A percentile compares a stretch with the other conserved stretches of the same genome.
Evolutionary conservation across 306 rosid species (phyloP).

Genomic region (Pueraria montana): DNA sequence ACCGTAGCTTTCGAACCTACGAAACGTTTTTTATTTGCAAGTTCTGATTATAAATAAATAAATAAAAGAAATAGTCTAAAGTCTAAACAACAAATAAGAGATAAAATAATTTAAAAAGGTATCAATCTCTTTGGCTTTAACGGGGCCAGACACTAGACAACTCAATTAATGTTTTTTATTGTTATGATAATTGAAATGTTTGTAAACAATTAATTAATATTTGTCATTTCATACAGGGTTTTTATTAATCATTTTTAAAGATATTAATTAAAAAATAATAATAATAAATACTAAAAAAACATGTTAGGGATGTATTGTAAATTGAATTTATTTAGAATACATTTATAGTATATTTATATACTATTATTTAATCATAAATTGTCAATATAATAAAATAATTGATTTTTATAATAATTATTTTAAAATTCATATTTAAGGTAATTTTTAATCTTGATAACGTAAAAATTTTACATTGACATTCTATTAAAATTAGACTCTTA

Average conservation of each 20-base stretch:
- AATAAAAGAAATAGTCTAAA: not conserved
- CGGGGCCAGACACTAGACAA: not conserved
- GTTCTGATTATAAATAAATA: not conserved
- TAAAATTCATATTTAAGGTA: too few species aligned
- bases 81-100: not conserved
- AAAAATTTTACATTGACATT: too few species aligned
- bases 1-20: conserved; percentile 56
- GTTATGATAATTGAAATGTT: not conserved
- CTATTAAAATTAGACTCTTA: not conserved
- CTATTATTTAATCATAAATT: too few species aligned
- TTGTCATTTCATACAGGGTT: not conserved
- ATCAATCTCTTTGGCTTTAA: not conserved
- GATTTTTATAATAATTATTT: too few species aligned
- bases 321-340: too few species aligned
- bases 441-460: not conserved
- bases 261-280: too few species aligned
- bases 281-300: too few species aligned
- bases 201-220: not conserved
- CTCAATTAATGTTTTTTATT: conserved; percentile 24
- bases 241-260: not conserved
- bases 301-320: too few species aligned
- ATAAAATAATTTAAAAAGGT: not conserved
- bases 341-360: too few species aligned
- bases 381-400: too few species aligned
- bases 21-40: conserved; percentile 21